Evolutionary conservation across 768 basidiomycete species (phyloP).

Genomic region (Grammothele lineata): DNA sequence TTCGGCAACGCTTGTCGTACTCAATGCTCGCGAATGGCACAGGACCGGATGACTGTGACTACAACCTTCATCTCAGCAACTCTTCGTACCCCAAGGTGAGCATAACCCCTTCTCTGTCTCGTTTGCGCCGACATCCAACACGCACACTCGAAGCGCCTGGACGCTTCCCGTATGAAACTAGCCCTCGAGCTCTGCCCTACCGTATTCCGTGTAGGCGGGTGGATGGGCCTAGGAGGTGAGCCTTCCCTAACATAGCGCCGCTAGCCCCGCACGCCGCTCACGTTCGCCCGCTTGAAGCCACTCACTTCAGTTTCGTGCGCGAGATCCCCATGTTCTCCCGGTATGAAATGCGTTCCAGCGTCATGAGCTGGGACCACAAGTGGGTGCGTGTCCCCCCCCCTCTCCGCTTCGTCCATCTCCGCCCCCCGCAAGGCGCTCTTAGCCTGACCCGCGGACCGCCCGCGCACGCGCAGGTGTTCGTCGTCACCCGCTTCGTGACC

Average conservation of each 20-base stretch:
- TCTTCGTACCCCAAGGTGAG: constrained; percentile 73
- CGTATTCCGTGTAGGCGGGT: constrained; percentile 55
- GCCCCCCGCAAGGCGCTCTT: neutral
- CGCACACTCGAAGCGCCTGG: constrained; percentile 25
- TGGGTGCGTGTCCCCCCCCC: constrained; percentile 46
- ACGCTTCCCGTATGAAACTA: constrained; percentile 39
- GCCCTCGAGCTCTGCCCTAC: constrained; percentile 50
- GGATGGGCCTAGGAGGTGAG: constrained; percentile 50
- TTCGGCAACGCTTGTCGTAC: too few relatives aligned
- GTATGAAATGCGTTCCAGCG: constrained; percentile 56
- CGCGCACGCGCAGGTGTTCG: constrained; percentile 45
- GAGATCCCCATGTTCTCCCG: constrained; percentile 62
- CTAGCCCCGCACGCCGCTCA: neutral
- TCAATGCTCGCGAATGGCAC: neutral
- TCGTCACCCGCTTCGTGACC: constrained; percentile 61
- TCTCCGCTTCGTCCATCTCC: constrained; percentile 34
- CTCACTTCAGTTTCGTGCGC: constrained; percentile 63
- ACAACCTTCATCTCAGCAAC: constrained; percentile 74
- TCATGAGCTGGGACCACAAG: constrained; percentile 73
- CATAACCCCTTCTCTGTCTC: neutral
- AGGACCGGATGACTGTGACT: constrained; percentile 73
- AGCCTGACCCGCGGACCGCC: neutral
- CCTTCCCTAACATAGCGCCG: neutral
- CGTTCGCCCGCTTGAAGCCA: constrained; percentile 36
- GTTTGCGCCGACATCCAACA: too few relatives aligned